A percentile compares a stretch with the other conserved stretches of the same genome.
These are phyloP conservation scores for Colletotrichum theobromicola DNA, from an alignment of 2,329 filamentous ascomycete genomes.

Conservation along the genomic window DNA sequence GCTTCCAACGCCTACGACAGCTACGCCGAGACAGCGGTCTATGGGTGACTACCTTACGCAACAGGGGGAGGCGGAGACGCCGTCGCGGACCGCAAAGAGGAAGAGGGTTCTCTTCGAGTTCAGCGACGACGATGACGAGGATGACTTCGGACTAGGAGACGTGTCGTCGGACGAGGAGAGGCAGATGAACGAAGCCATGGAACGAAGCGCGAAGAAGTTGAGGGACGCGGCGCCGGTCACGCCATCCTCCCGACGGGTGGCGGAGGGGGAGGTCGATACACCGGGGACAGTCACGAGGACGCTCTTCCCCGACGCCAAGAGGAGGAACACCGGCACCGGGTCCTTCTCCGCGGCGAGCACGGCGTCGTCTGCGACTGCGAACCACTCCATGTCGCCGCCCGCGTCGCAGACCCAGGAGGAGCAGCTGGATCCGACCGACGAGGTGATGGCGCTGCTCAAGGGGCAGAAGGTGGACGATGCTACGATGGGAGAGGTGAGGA, in stretches of 20 bases:
- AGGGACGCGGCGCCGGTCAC: constrained; percentile 23
- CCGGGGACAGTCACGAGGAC: constrained; percentile 39
- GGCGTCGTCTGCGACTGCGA: constrained; percentile 21
- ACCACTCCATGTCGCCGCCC: background rate
- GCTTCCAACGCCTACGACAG: constrained; percentile 24
- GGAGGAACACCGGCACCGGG: constrained; percentile 36
- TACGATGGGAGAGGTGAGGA: constrained; percentile 41
- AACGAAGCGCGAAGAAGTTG: constrained; percentile 36
- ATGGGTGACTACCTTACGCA: constrained; percentile 2
- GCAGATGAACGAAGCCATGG: constrained; percentile 38
- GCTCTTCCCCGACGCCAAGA: constrained; percentile 37
- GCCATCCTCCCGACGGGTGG: constrained; percentile 25
- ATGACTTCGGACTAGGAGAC: constrained; percentile 30
- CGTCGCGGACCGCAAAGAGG: constrained; percentile 31
- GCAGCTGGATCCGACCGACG: constrained; percentile 43
- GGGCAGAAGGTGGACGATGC: constrained; percentile 43
- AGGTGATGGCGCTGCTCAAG: constrained; percentile 56
- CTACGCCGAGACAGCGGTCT: constrained; percentile 18
- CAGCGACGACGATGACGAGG: constrained; percentile 24
- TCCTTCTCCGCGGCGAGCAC: constrained; percentile 10
- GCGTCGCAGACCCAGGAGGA: constrained; percentile 1
- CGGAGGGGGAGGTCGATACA: constrained; percentile 33
- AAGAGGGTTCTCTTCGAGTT: constrained; percentile 27
- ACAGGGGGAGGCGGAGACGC: constrained; percentile 14
- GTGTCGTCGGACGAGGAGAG: constrained; percentile 44